Percentiles rank a stretch among this genome's conserved stretches.
These are phyloP conservation scores for Chlamydomonas schloesseri DNA, from an alignment of 139 green algal species.

Conservation along the genomic window DNA sequence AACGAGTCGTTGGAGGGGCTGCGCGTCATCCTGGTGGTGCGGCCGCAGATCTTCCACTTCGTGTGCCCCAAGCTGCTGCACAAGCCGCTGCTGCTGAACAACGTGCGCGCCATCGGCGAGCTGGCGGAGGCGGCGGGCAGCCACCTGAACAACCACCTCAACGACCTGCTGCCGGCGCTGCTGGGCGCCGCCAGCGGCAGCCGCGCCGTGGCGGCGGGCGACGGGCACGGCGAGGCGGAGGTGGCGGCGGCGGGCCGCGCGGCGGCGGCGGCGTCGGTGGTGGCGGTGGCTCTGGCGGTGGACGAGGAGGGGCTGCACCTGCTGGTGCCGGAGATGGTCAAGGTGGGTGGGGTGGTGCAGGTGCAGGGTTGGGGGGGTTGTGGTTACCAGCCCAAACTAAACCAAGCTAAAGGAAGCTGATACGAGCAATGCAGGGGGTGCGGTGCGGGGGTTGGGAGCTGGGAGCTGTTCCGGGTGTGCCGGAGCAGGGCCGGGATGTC, in stretches of 20 bases:
- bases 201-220: constrained; percentile 4
- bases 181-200: constrained; percentile 54
- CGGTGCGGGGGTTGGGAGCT: too few species aligned
- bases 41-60: constrained; percentile 76
- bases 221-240: constrained; percentile 1
- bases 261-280: constrained; percentile 8
- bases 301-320: constrained; percentile 83
- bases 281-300: constrained; percentile 50
- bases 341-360: constrained; percentile 37
- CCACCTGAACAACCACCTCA: constrained; percentile 78
- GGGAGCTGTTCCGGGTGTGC: too few species aligned
- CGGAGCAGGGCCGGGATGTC: too few species aligned
- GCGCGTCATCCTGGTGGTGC: constrained; percentile 81
- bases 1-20: constrained; percentile 86
- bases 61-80: constrained; percentile 87
- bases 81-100: constrained; percentile 60
- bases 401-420: too few species aligned
- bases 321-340: constrained; percentile 81
- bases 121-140: constrained; percentile 52
- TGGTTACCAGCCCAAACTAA: too few species aligned
- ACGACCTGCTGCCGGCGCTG: constrained; percentile 78
- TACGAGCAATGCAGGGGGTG: not conserved
- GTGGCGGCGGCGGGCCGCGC: constrained; percentile 19
- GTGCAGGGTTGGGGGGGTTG: not conserved
- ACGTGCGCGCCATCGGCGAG: constrained; percentile 31